These are phyloP conservation scores for Pseudogymnoascus sp. DNA, from an alignment of 2,329 filamentous ascomycete genomes.

Conservation along the genomic window DNA sequence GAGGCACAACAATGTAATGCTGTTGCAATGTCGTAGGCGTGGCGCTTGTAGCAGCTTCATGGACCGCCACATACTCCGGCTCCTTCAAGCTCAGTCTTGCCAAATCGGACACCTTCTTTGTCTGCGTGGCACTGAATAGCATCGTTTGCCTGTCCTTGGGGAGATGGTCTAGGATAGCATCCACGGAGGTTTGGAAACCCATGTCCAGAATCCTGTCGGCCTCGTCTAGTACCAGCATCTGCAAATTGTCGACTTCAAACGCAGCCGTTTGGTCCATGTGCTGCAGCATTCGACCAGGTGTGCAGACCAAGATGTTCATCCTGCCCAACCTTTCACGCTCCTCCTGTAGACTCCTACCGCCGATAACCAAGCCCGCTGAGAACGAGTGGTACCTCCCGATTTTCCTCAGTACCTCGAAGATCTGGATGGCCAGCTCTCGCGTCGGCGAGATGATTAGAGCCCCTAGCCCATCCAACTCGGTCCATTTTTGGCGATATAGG, in stretches of 20 bases:
- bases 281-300: constrained; percentile 88
- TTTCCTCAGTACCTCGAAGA: constrained; percentile 87
- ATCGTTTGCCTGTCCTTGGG: constrained; percentile 81
- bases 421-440: constrained; percentile 90
- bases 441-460: constrained; percentile 91
- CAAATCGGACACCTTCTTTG: constrained; percentile 84
- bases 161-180: constrained; percentile 87
- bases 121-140: constrained; percentile 94
- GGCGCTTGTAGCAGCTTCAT: constrained; percentile 69
- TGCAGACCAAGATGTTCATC: constrained; percentile 97
- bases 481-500: constrained; percentile 80
- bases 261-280: constrained; percentile 89
- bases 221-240: constrained; percentile 90
- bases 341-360: constrained; percentile 82
- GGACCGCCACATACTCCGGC: constrained; percentile 90
- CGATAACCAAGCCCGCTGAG: constrained; percentile 87
- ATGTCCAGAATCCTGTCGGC: constrained; percentile 96
- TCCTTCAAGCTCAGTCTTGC: constrained; percentile 80
- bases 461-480: constrained; percentile 81
- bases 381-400: constrained; percentile 83
- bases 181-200: constrained; percentile 85
- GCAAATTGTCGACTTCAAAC: constrained; percentile 81
- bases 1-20: constrained; percentile 77
- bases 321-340: constrained; percentile 73
- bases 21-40: constrained; percentile 82